Base-by-base conservation (phyloP, 805 yeast genomes). In the Saccharomycopsis oosterbeekiorum region DNA sequence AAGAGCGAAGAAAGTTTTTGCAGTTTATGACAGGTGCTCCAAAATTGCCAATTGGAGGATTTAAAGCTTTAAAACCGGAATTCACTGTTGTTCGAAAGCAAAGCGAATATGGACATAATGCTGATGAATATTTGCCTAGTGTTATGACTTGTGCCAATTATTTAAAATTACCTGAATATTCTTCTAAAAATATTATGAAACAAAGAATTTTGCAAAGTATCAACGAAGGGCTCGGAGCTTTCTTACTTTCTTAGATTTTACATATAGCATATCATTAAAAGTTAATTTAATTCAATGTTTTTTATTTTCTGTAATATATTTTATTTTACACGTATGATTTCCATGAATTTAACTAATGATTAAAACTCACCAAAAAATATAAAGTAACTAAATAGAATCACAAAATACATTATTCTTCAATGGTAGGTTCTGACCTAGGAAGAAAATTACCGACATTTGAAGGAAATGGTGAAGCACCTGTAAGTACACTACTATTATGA, bases 101-200 rank as follows among this genome's bases (percentile, higher is more conserved):
- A 62, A 80, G 86, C n/a, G 98, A 93, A 59, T 84, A 80, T 56
- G 62, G 62, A 10, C 70, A 81, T 29, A 72, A 74, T 12, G 80
- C 88, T 4, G 96, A 93, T 71, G 90, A 85, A 64, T 91, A 86
- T 69, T 76, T 94, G 61, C 98, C 99, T 1, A 89, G 97, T 73
- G 99, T 94, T 2, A 93, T 93, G 99, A 93, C 99, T 0, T 93
- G 99, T 76, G 97, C 96, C 2, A 93, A 93, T 70, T 94, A 93
- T 70, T 77, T 93, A 66, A 93, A 93, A 71, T 75, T 94, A 21
- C 98, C 99, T 4, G 82, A 87, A 65, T 94, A 93, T 70, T 80
- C 89, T 2, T 75, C 80, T 41, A 80, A 78, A 62, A 84, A 78
- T 17, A 72, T 88, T 1, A 79, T 94, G 85, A 75, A 71, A 57